These are phyloP conservation scores for Cicer chorassanicum DNA, from an alignment of 306 rosid species.

Conservation along the genomic window DNA sequence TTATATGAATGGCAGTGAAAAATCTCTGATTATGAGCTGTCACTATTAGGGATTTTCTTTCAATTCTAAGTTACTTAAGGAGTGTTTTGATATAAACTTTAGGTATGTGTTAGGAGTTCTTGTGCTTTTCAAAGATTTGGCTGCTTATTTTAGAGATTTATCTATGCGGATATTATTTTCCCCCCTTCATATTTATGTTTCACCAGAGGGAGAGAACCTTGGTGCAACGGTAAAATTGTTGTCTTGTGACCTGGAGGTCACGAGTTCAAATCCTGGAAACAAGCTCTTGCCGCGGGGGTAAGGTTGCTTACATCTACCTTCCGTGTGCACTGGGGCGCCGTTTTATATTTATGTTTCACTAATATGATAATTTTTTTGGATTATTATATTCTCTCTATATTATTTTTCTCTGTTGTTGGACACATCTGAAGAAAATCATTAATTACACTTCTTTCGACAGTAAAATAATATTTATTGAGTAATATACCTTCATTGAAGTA, in stretches of 20 bases:
- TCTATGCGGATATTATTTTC: background rate
- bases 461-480: background rate
- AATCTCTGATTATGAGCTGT: background rate
- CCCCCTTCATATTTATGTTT: background rate
- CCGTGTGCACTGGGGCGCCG: background rate
- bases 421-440: background rate
- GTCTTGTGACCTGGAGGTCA: background rate
- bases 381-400: background rate
- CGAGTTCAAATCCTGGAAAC: background rate
- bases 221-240: background rate
- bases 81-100: background rate
- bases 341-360: conserved; percentile 7
- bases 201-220: background rate
- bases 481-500: background rate
- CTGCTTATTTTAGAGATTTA: conserved; percentile 33
- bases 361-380: conserved; percentile 2
- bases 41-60: background rate
- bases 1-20: background rate
- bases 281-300: background rate
- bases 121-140: conserved; percentile 6
- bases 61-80: background rate
- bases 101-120: background rate
- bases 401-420: background rate
- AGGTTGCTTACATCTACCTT: background rate
- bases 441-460: background rate